Conservation (phyloP, 495 filamentous ascomycete species). For the Xylaria grammica region DNA sequence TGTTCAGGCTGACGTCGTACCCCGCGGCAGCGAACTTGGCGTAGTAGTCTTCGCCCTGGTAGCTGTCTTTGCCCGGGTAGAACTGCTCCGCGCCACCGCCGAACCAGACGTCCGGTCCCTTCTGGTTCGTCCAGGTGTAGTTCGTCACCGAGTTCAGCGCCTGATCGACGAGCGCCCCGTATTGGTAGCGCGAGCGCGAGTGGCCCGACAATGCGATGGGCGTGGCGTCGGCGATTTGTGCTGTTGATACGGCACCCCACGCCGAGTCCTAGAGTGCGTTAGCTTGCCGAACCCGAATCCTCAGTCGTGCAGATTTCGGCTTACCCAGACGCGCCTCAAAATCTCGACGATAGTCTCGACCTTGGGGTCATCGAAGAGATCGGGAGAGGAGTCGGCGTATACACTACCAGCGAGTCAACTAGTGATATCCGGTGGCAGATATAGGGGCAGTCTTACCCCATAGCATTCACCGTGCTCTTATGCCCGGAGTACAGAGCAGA, state of each 20-base stretch:
- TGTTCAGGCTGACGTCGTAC: constrained; percentile 69
- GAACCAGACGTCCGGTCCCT: constrained; percentile 73
- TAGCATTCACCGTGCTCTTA: constrained; percentile 74
- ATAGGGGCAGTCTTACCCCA: constrained; percentile 50
- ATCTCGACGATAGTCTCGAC: constrained; percentile 78
- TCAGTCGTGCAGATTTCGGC: not conserved
- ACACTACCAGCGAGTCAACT: constrained; percentile 45
- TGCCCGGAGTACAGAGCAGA: constrained; percentile 76
- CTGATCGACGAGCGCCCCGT: constrained; percentile 67
- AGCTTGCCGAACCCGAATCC: not conserved
- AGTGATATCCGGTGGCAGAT: not conserved
- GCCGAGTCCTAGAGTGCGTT: constrained; percentile 42
- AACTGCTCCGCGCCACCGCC: constrained; percentile 78
- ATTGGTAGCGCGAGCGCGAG: constrained; percentile 64
- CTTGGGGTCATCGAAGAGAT: constrained; percentile 75
- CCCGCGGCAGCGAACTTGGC: constrained; percentile 66
- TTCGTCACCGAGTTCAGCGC: constrained; percentile 62
- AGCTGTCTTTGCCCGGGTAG: constrained; percentile 58
- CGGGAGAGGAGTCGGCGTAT: constrained; percentile 69
- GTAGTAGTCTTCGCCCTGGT: constrained; percentile 68
- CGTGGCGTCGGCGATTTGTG: constrained; percentile 74
- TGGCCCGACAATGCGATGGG: constrained; percentile 71
- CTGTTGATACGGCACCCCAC: constrained; percentile 65
- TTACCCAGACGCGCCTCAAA: constrained; percentile 64
- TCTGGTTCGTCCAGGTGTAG: constrained; percentile 71